Percentiles rank a stretch among this genome's conserved stretches.
These are phyloP conservation scores for Aulographum hederae DNA, from an alignment of 2,329 filamentous ascomycete genomes.

Conservation along the genomic window DNA sequence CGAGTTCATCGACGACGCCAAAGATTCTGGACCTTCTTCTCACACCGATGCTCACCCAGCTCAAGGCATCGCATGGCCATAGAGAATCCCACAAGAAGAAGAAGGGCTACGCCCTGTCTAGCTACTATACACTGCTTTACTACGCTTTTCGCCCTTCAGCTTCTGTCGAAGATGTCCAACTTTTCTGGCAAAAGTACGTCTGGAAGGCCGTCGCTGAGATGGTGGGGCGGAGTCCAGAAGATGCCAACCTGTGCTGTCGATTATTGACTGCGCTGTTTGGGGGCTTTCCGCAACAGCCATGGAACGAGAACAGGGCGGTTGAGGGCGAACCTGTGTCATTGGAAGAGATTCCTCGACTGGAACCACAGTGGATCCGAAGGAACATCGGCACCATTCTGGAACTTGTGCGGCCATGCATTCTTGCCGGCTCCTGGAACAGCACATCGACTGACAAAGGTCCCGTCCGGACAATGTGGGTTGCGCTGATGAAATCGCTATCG, in stretches of 20 bases:
- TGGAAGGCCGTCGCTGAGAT: conserved; percentile 42
- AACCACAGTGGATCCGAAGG: conserved; percentile 72
- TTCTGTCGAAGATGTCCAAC: conserved; percentile 46
- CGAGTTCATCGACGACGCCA: conserved; percentile 34
- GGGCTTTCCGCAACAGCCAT: conserved; percentile 37
- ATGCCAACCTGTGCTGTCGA: conserved; percentile 38
- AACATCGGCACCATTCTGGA: conserved; percentile 49
- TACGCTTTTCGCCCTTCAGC: conserved; percentile 61
- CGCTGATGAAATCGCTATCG: conserved; percentile 43
- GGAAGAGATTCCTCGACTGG: conserved; percentile 67
- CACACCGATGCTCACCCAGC: not conserved
- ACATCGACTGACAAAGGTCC: conserved; percentile 18
- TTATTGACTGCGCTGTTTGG: conserved; percentile 61
- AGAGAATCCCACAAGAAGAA: conserved; percentile 28
- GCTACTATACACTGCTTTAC: conserved; percentile 66
- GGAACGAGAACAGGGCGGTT: conserved; percentile 56
- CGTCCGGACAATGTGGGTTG: conserved; percentile 41
- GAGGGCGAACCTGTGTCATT: conserved; percentile 36
- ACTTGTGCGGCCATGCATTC: conserved; percentile 35
- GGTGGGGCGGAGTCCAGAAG: conserved; percentile 29
- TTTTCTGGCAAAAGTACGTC: conserved; percentile 64
- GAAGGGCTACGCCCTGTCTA: conserved; percentile 39
- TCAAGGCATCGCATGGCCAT: too few species aligned
- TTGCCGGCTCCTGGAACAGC: conserved; percentile 28
- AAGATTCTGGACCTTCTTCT: conserved; percentile 38